Percentiles rank a stretch among this genome's conserved stretches.
Conservation (phyloP, 371 early-diverging fungal species). For the Mucor piriformis region DNA sequence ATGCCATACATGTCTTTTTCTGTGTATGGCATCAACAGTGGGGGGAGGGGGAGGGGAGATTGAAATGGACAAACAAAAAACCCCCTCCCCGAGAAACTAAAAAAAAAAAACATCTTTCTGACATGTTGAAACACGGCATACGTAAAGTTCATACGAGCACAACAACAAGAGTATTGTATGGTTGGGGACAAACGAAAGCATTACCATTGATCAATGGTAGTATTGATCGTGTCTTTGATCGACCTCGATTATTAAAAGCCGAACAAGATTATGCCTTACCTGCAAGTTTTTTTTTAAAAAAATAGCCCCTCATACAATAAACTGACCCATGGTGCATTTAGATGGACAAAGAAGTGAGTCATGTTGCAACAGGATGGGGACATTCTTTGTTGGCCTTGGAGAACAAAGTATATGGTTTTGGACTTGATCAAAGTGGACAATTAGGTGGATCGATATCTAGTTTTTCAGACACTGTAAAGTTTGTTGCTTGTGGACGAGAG, state of each 20-base stretch:
- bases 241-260: conserved; percentile 28
- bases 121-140: neutral
- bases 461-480: conserved; percentile 5
- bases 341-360: conserved; percentile 27
- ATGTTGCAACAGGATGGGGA: conserved; percentile 49
- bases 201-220: conserved; percentile 32
- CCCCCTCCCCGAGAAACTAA: too few species aligned
- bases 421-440: conserved; percentile 47
- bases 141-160: conserved; percentile 3
- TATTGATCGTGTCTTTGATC: conserved; percentile 20
- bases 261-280: conserved; percentile 43
- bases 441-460: conserved; percentile 22
- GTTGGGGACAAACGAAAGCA: conserved; percentile 48
- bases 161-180: conserved; percentile 27
- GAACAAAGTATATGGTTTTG: conserved; percentile 38
- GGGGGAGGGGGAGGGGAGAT: too few species aligned
- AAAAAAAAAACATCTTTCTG: too few species aligned
- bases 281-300: conserved; percentile 17
- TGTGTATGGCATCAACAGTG: too few species aligned
- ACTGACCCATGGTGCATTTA: too few species aligned
- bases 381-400: conserved; percentile 41
- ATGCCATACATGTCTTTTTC: too few species aligned
- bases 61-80: too few species aligned
- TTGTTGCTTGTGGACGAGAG: conserved; percentile 56
- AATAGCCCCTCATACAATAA: neutral